These are phyloP conservation scores for Bryum argenteum DNA, from an alignment of 225 moss, liverwort and hornwort species.

Conservation along the genomic window DNA sequence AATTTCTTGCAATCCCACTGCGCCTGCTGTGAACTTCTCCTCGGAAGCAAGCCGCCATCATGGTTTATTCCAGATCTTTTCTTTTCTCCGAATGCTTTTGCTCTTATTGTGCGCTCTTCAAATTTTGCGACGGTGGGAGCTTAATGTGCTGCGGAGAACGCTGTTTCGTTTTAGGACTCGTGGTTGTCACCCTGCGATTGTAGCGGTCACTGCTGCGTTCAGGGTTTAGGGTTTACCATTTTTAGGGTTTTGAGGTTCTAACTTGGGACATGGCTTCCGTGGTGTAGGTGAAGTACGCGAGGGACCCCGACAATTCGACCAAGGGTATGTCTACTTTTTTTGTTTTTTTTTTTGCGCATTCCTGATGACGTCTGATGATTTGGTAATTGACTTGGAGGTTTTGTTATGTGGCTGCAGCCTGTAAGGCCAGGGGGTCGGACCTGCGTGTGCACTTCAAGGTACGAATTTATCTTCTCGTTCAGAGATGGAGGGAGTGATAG, in stretches of 20 bases:
- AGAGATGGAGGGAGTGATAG: neutral
- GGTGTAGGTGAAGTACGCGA: slow-evolving; percentile 48
- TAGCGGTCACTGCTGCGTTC: neutral
- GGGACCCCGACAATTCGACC: slow-evolving; percentile 46
- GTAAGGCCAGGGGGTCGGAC: slow-evolving; percentile 50
- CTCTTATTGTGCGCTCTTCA: too few relatives aligned
- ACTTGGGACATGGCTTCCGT: neutral
- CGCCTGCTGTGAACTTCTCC: too few relatives aligned
- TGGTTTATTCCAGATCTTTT: neutral
- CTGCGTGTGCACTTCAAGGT: slow-evolving; percentile 57
- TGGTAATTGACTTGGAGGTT: neutral
- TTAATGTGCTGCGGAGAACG: too few relatives aligned
- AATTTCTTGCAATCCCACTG: neutral
- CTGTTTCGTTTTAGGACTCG: neutral
- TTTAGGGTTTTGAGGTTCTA: neutral
- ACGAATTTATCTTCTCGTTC: neutral
- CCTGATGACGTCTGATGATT: neutral
- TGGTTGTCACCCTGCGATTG: neutral
- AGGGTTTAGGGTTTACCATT: neutral
- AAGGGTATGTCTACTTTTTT: slow-evolving; percentile 27
- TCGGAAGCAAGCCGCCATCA: neutral
- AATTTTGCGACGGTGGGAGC: too few relatives aligned
- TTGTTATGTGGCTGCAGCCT: slow-evolving; percentile 28
- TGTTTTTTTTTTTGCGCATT: neutral
- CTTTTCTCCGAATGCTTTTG: neutral